Percentiles rank a stretch among this genome's conserved stretches.
These are phyloP conservation scores for Recurvomyces mirabilis DNA, from an alignment of 495 filamentous ascomycete species.

Conservation along the genomic window DNA sequence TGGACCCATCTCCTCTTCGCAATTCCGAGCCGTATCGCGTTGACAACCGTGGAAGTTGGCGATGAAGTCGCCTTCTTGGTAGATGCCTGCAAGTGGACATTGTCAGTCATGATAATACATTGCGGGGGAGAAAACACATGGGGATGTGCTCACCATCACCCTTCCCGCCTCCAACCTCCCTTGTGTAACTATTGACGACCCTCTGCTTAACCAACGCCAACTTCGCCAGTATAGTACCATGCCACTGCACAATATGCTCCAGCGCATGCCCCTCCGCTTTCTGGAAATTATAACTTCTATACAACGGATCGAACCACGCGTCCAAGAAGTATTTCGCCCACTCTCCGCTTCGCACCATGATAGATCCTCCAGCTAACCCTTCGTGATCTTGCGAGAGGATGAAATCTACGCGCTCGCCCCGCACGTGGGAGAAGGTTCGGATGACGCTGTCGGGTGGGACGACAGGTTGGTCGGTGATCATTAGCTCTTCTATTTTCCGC, in stretches of 20 bases:
- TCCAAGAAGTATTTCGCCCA: constrained; percentile 91
- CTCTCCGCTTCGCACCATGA: constrained; percentile 70
- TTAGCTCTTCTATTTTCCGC: constrained; percentile 57
- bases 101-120: too few species aligned
- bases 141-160: constrained; percentile 3
- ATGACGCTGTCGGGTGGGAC: constrained; percentile 95
- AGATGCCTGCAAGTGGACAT: constrained; percentile 35
- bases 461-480: constrained; percentile 74
- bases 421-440: constrained; percentile 78
- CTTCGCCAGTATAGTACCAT: constrained; percentile 89
- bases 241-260: constrained; percentile 60
- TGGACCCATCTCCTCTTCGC: constrained; percentile 55
- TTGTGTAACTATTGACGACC: constrained; percentile 63
- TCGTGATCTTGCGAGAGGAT: constrained; percentile 76
- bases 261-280: constrained; percentile 88
- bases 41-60: constrained; percentile 65
- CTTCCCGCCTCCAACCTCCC: constrained; percentile 36
- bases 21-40: constrained; percentile 43
- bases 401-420: constrained; percentile 65
- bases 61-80: constrained; percentile 78
- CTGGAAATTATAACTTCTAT: constrained; percentile 86
- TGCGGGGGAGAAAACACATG: too few species aligned
- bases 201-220: constrained; percentile 77
- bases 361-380: constrained; percentile 64
- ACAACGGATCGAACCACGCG: constrained; percentile 92